A percentile compares a stretch with the other conserved stretches of the same genome.
phyloP scores from a whole-genome alignment of 305 asterid species.

The Fraxinus velutina region DNA sequence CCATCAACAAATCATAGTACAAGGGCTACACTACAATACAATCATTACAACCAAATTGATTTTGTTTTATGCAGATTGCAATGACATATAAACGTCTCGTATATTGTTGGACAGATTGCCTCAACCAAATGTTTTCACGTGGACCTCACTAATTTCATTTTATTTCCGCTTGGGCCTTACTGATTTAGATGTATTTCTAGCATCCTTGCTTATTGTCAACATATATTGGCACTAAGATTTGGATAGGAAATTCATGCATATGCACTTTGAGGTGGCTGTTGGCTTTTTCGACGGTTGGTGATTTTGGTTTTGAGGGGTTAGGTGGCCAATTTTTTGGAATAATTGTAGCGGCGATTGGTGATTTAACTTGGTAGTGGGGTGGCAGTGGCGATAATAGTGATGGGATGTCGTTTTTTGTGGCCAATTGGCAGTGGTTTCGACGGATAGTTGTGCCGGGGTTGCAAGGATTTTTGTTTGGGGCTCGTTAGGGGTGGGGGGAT shows the following conservation, averaged over 20 bases:
- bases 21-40: slow-evolving; percentile 16
- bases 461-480: too few species aligned
- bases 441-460: too few species aligned
- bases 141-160: neutral
- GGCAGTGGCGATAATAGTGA: too few species aligned
- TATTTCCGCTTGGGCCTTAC: neutral
- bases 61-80: slow-evolving; percentile 27
- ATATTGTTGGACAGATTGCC: neutral
- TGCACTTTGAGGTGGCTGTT: neutral
- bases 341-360: too few species aligned
- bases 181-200: slow-evolving; percentile 43
- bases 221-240: slow-evolving; percentile 20
- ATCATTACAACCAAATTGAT: slow-evolving; percentile 33
- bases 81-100: slow-evolving; percentile 25
- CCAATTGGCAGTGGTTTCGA: too few species aligned
- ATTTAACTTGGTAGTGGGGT: too few species aligned
- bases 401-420: too few species aligned
- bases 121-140: too few species aligned
- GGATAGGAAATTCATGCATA: slow-evolving; percentile 40
- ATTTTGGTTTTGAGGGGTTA: too few species aligned
- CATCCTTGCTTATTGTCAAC: slow-evolving; percentile 35
- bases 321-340: too few species aligned
- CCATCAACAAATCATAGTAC: slow-evolving; percentile 31
- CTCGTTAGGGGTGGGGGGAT: too few species aligned
- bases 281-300: too few species aligned